Evolutionary conservation across 768 basidiomycete genomes (phyloP).

Genomic region (Tulasnella sp.): DNA sequence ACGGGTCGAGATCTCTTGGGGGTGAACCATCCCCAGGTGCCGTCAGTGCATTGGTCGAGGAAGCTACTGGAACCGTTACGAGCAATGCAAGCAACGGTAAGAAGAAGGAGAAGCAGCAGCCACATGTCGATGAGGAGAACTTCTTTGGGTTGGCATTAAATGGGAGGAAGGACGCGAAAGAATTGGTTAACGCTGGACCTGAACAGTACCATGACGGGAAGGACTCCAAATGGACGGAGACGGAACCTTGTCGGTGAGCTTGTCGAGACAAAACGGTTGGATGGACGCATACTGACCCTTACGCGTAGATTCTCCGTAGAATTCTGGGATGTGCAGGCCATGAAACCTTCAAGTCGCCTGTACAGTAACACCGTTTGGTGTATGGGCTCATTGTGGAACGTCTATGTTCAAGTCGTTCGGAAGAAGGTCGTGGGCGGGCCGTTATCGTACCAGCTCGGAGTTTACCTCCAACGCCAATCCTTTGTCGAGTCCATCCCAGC

Average conservation of each 20-base stretch:
- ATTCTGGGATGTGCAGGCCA: slow-evolving; percentile 74
- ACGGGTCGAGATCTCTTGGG: slow-evolving; percentile 13
- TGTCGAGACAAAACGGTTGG: not conserved
- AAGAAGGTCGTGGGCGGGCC: slow-evolving; percentile 45
- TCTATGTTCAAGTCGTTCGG: slow-evolving; percentile 79
- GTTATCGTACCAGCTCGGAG: slow-evolving; percentile 50
- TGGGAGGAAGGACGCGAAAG: slow-evolving; percentile 18
- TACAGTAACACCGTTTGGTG: slow-evolving; percentile 85
- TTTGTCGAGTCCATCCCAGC: slow-evolving; percentile 53
- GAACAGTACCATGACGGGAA: not conserved
- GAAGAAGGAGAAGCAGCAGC: not conserved
- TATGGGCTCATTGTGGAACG: slow-evolving; percentile 78
- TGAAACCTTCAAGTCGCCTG: slow-evolving; percentile 75
- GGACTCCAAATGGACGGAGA: slow-evolving; percentile 24
- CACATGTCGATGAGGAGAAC: slow-evolving; percentile 24
- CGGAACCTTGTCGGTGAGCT: slow-evolving; percentile 51
- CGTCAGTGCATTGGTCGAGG: not conserved
- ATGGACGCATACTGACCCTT: not conserved
- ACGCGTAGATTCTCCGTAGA: slow-evolving; percentile 51
- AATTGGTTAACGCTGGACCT: slow-evolving; percentile 11
- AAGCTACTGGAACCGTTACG: not conserved
- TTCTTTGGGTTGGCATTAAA: slow-evolving; percentile 27
- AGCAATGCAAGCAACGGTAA: not conserved
- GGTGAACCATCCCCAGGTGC: not conserved
- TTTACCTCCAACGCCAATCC: slow-evolving; percentile 82